These are phyloP conservation scores for Thymus quinquecostatus DNA, from an alignment of 257 asterid genomes.

Conservation along the genomic window DNA sequence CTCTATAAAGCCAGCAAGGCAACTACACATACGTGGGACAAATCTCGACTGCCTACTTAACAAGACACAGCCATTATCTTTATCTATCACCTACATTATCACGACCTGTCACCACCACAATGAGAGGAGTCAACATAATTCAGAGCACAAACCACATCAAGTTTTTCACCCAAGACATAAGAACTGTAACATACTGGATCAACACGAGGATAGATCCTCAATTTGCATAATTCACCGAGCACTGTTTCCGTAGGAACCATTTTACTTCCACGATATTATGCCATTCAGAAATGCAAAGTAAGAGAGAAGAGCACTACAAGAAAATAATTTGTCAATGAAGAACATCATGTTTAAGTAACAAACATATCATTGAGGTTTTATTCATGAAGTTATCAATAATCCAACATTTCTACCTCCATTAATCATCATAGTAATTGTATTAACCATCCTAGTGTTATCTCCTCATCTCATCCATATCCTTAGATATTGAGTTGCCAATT, in stretches of 20 bases:
- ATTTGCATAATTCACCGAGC: conserved; percentile 76
- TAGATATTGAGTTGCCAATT: too few species aligned
- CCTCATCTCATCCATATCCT: too few species aligned
- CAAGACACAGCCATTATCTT: conserved; percentile 79
- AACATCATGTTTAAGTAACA: too few species aligned
- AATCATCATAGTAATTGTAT: too few species aligned
- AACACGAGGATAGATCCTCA: conserved; percentile 87
- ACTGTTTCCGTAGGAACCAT: conserved; percentile 66
- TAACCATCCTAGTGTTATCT: too few species aligned
- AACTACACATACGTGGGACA: conserved; percentile 99
- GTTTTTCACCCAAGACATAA: conserved; percentile 1
- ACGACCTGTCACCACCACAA: conserved; percentile 64
- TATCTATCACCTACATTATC: conserved; percentile 93
- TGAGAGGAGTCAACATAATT: conserved; percentile 20
- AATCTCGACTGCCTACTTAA: conserved; percentile 90
- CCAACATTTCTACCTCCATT: too few species aligned
- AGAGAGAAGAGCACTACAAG: neutral
- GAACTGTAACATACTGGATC: conserved; percentile 76
- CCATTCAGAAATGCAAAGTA: conserved; percentile 58
- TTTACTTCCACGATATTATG: conserved; percentile 57
- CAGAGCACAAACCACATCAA: conserved; percentile 6
- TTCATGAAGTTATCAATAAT: too few species aligned
- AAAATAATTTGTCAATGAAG: too few species aligned
- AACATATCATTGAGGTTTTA: too few species aligned
- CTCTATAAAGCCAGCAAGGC: conserved; percentile 98